A percentile compares a stretch with the other conserved stretches of the same genome.
Conservation (phyloP, 2,329 filamentous ascomycete genomes). For the Zasmidium angulare region DNA sequence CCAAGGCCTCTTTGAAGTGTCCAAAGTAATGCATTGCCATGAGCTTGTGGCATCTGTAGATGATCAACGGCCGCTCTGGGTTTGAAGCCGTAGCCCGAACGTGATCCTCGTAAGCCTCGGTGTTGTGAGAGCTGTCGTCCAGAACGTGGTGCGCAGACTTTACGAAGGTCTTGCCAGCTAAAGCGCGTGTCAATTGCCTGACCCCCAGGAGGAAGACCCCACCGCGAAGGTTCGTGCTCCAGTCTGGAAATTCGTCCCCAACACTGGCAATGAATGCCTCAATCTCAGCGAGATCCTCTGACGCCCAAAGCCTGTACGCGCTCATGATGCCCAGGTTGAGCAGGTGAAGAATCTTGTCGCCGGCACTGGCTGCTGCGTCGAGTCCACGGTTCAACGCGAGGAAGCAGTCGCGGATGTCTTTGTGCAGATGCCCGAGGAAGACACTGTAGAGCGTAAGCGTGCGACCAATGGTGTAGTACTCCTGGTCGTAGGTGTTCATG, state of each 20-base stretch:
- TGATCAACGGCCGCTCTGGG: constrained; percentile 62
- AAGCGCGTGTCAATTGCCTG: constrained; percentile 65
- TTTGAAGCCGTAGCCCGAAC: constrained; percentile 53
- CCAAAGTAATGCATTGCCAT: constrained; percentile 46
- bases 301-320: constrained; percentile 67
- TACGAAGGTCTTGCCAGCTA: constrained; percentile 70
- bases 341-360: constrained; percentile 70
- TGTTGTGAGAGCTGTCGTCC: constrained; percentile 66
- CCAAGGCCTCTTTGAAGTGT: constrained; percentile 42
- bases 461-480: constrained; percentile 64
- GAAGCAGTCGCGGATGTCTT: constrained; percentile 60
- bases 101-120: constrained; percentile 54
- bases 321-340: constrained; percentile 69
- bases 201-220: constrained; percentile 67
- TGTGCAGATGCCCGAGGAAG: constrained; percentile 69
- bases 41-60: constrained; percentile 62
- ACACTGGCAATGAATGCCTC: constrained; percentile 70
- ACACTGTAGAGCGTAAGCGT: constrained; percentile 68
- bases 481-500: constrained; percentile 62
- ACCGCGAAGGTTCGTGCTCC: constrained; percentile 69
- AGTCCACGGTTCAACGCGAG: constrained; percentile 64
- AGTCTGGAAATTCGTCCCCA: constrained; percentile 72
- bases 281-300: constrained; percentile 67
- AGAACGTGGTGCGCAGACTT: constrained; percentile 58
- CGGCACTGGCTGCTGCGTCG: constrained; percentile 64